Evolutionary conservation across 805 yeast species (phyloP), one percentile per base, ranked within the genome.

Genomic region (Pichia phayaonensis): DNA sequence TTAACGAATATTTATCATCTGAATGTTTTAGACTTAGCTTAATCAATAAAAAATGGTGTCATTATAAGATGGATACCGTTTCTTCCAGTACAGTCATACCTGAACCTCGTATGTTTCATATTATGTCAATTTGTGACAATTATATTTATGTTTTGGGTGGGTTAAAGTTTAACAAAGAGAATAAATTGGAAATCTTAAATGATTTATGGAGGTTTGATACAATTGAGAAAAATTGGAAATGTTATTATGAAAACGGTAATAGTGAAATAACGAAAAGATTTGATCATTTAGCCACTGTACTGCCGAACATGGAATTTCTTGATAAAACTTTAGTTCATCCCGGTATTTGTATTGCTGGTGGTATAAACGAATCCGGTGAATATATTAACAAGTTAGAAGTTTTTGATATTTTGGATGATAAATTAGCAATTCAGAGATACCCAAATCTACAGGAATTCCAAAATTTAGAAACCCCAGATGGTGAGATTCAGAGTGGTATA

Each of bases 151-250:
- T 84, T 2, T 80, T 75, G 60, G 94, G 95, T 27, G 95, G 95
- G 0, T 61, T 86, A 27, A 63, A 69, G 0, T 66, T 77, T 10
- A 68, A 71, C 42, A 63, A 65, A 36, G 61, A 63, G 41, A 71
- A 70, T 45, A 31, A 50, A 24, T 54, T 75, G 16, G 60, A 63
- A 13, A 79, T 86, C 0, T 62, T 75, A 7, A 82, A 82, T 57
- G 94, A 86, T 57, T 64, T 84, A 24, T 86, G 94, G 92, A 75
- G 75, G 57, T 79, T 83, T 56, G 76, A 82, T 61, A 62, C 82
- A 40, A 72, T 71, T 39, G 66, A 75, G 4, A 71, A 69, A 47
- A 62, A 63, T 12, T 86, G 94, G 92, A 60, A 61, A 1, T 71
- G 79, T 45, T 59, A 83, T 3, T 72, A 72, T 45, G 61, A 57